These are phyloP conservation scores for Russula compacta DNA, from an alignment of 768 basidiomycete genomes.

Conservation along the genomic window DNA sequence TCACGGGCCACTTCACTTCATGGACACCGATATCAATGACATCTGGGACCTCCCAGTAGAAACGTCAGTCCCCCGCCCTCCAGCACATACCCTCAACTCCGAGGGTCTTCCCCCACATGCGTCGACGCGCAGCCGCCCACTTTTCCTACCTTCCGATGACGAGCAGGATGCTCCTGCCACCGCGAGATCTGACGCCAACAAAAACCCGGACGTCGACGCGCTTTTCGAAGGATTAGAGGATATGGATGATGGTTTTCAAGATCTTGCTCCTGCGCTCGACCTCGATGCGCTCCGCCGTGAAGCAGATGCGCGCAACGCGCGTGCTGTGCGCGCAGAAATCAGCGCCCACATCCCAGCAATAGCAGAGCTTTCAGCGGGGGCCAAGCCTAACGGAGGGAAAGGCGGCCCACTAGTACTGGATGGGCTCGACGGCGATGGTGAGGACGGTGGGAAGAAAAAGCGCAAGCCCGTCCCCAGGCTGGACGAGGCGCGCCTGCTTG, in stretches of 20 bases:
- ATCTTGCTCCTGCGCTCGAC: constrained; percentile 44
- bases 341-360: constrained; percentile 38
- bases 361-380: constrained; percentile 29
- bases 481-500: constrained; percentile 69
- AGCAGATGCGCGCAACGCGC: constrained; percentile 42
- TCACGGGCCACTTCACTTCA: constrained; percentile 1
- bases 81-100: constrained; percentile 18
- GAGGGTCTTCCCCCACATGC: constrained; percentile 17
- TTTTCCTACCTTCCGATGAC: constrained; percentile 51
- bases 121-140: constrained; percentile 30
- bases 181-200: constrained; percentile 1
- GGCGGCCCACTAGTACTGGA: constrained; percentile 10
- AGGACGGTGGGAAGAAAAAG: constrained; percentile 33
- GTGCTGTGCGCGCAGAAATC: constrained; percentile 34
- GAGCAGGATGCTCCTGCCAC: constrained; percentile 35
- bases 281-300: constrained; percentile 44
- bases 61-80: constrained; percentile 28
- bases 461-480: constrained; percentile 48
- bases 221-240: constrained; percentile 42
- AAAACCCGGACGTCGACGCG: constrained; percentile 30
- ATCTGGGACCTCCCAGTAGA: constrained; percentile 46
- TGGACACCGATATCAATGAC: constrained; percentile 35
- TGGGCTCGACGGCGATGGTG: constrained; percentile 26
- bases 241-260: constrained; percentile 28
- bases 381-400: constrained; percentile 29